Conservation (phyloP, 2,329 filamentous ascomycete species). For the Talaromyces sp. region DNA sequence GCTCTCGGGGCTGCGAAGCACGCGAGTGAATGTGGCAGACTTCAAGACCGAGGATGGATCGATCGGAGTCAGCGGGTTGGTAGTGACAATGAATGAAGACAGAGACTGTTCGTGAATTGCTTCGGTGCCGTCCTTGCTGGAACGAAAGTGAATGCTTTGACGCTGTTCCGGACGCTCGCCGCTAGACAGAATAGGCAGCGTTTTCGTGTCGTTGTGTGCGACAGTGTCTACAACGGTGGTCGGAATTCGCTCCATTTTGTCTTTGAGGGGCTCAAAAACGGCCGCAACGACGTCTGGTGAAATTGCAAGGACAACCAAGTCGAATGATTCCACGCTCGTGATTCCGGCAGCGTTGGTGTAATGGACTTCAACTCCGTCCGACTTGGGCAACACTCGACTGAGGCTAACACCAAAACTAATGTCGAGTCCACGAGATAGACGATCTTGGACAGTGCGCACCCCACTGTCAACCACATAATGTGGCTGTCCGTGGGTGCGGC, state of each 20-base stretch:
- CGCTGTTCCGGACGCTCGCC: neutral
- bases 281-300: slow-evolving; percentile 50
- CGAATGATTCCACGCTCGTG: slow-evolving; percentile 34
- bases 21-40: slow-evolving; percentile 49
- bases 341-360: slow-evolving; percentile 8
- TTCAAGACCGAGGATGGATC: slow-evolving; percentile 40
- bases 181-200: slow-evolving; percentile 6
- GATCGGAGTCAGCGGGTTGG: slow-evolving; percentile 42
- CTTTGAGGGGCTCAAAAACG: slow-evolving; percentile 43
- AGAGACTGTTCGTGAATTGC: neutral
- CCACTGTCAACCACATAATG: slow-evolving; percentile 19
- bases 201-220: slow-evolving; percentile 36
- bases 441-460: slow-evolving; percentile 16
- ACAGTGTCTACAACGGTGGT: slow-evolving; percentile 47
- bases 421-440: slow-evolving; percentile 9
- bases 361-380: slow-evolving; percentile 9
- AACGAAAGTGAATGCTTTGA: slow-evolving; percentile 5
- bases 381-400: neutral
- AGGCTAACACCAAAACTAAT: slow-evolving; percentile 12
- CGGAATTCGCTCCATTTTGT: slow-evolving; percentile 42
- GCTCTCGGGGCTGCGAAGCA: slow-evolving; percentile 48
- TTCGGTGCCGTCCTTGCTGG: slow-evolving; percentile 2
- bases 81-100: slow-evolving; percentile 44
- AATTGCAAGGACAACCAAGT: slow-evolving; percentile 52
- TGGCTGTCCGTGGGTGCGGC: slow-evolving; percentile 16